Evolutionary conservation across 305 asterid genomes (phyloP), one percentile per base, ranked within the genome.

Genomic region (Rubia tinctorum): DNA sequence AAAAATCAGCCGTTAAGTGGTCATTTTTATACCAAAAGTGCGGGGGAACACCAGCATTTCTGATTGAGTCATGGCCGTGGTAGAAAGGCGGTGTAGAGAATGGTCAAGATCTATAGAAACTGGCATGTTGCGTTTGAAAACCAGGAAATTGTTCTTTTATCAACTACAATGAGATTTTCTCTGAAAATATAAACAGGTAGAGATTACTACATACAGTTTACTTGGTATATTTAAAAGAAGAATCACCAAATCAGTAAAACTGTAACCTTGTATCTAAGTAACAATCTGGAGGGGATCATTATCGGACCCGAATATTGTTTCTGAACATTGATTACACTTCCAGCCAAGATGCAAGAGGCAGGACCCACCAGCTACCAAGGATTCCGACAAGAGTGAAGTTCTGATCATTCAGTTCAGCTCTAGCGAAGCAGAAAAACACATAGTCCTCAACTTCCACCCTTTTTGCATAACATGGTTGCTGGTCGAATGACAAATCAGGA

Each of bases 391-490:
- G 73, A 11, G 27, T 49, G 27, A 69, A 17, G 11, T 69, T 69
- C 73, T 69, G 79, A 71, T 83, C 84, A 62, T 73, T 75, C 56
- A 87, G 60, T 42, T 83, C 82, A 71, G 83, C 87, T 62, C 75
- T 82, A 45, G 87, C 89, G 47, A 84, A n/a, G 74, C 84, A 82
- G 68, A 87, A 73, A 49, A 84, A 61, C 53, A 58, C 71, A 68
- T 82, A 84, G 77, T 87, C 89, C 74, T 83, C 85, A 67, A 87
- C 87, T 68, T 87, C 58, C 5, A 86, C 86, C 71, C 63, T 71
- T 75, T 80, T 80, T 17, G 82, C 85, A 55, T 76, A 72, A 66
- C 76, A 68, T 7, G 83, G 58, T 87, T 83, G 86, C 74, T 76
- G 47, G 64, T 75, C 56, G 55, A 63, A 66, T 23, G 13, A 63